A percentile compares a stretch with the other conserved stretches of the same genome.
Evolutionary conservation across 371 early-diverging fungal species (phyloP).

Genomic region (Batrachochytrium dendrobatidis): DNA sequence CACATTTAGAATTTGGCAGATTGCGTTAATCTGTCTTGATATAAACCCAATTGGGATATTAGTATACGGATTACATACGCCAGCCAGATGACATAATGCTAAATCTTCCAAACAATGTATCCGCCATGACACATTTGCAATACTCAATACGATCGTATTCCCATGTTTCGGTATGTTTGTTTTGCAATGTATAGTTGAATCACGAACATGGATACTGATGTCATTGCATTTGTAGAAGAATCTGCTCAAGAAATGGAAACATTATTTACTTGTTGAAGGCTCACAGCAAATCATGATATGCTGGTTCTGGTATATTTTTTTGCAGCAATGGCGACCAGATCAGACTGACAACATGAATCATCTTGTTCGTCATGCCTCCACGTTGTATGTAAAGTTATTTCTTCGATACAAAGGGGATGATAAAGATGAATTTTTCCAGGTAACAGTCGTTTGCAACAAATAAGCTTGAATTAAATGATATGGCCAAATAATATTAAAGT

Average conservation of each 20-base stretch:
- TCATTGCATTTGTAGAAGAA: not conserved
- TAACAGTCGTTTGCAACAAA: not conserved
- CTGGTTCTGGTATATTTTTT: not conserved
- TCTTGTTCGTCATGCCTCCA: not conserved
- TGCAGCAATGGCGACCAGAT: not conserved
- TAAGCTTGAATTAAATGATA: not conserved
- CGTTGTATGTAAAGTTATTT: not conserved
- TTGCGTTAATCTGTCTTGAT: not conserved
- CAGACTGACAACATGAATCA: not conserved
- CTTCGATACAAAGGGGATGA: not conserved
- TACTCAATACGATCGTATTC: not conserved
- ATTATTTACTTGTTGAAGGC: not conserved
- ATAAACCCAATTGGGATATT: too few relatives aligned
- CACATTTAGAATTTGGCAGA: not conserved
- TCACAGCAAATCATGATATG: not conserved
- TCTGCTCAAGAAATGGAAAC: not conserved
- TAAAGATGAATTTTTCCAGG: constrained; percentile 13
- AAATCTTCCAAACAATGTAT: not conserved
- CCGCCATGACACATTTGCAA: not conserved
- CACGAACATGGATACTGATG: not conserved
- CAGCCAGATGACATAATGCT: not conserved
- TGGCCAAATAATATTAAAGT: not conserved
- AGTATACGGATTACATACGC: constrained; percentile 1
- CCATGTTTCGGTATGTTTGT: not conserved
- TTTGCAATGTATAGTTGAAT: not conserved